Conservation (phyloP, 164 flowering plant species). For the Cinnamomum chago region DNA sequence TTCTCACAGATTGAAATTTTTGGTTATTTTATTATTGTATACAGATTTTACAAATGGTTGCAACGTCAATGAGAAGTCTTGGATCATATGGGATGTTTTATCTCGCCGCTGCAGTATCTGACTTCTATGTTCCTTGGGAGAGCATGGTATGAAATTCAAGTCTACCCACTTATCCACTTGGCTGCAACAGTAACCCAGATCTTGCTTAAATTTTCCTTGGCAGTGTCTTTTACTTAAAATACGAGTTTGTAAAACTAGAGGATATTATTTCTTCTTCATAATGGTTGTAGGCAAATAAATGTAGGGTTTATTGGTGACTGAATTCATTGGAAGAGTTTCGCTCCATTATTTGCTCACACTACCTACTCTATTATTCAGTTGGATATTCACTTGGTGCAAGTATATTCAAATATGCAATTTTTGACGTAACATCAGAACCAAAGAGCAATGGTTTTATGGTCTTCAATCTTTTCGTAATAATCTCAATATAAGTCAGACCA, state of each 20-base stretch:
- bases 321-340: too few relatives aligned
- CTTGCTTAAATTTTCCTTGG: background rate
- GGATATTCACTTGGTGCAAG: too few relatives aligned
- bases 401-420: too few relatives aligned
- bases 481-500: too few relatives aligned
- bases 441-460: too few relatives aligned
- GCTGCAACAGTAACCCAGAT: background rate
- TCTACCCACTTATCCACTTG: background rate
- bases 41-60: conserved; percentile 71
- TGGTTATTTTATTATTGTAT: background rate
- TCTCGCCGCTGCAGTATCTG: conserved; percentile 99
- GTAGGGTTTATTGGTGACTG: background rate
- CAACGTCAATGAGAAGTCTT: conserved; percentile 43
- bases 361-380: too few relatives aligned
- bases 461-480: too few relatives aligned
- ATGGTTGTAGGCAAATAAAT: background rate
- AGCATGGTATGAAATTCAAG: conserved; percentile 56
- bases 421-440: too few relatives aligned
- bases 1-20: background rate
- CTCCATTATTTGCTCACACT: too few relatives aligned
- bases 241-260: background rate
- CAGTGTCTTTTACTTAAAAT: background rate
- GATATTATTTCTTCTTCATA: background rate
- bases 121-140: conserved; percentile 96
- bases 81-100: conserved; percentile 68